Evolutionary conservation across 1,284 basidiomycete genomes (phyloP), one percentile per base, ranked within the genome.

Genomic region (Irpex lacteus): DNA sequence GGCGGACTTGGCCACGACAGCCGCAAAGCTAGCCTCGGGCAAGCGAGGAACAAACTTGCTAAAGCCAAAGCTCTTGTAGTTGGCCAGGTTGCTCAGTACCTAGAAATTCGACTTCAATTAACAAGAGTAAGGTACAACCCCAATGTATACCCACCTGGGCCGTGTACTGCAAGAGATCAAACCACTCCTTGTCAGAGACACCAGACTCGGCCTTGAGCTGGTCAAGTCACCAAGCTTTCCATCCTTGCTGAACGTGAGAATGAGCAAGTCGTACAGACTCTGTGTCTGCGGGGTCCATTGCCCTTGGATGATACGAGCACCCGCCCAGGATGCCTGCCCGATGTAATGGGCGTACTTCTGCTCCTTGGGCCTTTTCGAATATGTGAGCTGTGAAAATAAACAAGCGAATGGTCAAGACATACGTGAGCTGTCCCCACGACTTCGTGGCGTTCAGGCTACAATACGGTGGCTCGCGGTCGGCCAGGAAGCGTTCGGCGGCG

Each of bases 41-140:
- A 90, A 71, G 40, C 93, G 88, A 36, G 93, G 93, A 61, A 92
- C 74, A 68, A 95, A 89, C 76, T 95, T 95, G 55, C 90, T 91
- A 71, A 90, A 91, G 0, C 93, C 93, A 68, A 95, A 95, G 2
- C 83, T 85, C 73, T 84, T 89, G 77, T 86, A 94, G 75, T 94
- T 94, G 19, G 86, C 87, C 40, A 94, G 78, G 70, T 94, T 94
- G 74, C 87, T 88, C 63, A 93, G 72, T 38, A 87, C 85, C 90
- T 92, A 65, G 15, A 13, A 59, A n/a, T 52, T 21, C 2, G 50
- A 52, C 21, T 36, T 21, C 58, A 65, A 60, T 38, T 62, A 61
- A 66, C 37, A 26, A 60, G 32, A 36, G 37, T 60, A n/a, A 59
- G 52, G n/a, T 38, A n/a, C 40, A 57, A 11, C 15, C 2, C 55